Conservation (phyloP, 805 yeast species). For the Sugiyamaella qingdaonensis region DNA sequence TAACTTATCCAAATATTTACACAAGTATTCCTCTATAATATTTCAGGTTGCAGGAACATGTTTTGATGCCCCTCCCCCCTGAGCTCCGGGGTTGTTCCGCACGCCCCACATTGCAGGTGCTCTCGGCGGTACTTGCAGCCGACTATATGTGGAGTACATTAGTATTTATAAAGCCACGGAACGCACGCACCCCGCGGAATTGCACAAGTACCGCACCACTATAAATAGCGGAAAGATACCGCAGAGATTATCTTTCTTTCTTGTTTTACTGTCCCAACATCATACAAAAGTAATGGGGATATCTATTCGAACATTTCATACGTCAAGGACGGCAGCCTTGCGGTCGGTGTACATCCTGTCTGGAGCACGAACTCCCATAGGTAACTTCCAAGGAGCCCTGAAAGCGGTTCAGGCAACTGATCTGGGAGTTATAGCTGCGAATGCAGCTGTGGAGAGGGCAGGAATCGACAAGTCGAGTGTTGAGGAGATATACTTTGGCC, state of each 20-base stretch:
- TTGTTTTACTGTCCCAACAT: constrained; percentile 12
- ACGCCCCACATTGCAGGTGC: background rate
- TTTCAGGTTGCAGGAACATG: no score
- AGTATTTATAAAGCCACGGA: constrained; percentile 13
- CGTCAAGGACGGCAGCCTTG: constrained; percentile 20
- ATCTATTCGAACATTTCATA: constrained; percentile 11
- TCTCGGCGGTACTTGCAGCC: background rate
- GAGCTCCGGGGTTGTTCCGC: background rate
- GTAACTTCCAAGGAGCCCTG: constrained; percentile 82
- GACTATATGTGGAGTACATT: background rate
- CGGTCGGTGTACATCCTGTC: constrained; percentile 72
- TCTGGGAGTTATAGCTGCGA: constrained; percentile 82
- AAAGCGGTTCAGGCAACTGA: constrained; percentile 69
- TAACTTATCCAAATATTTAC: no score
- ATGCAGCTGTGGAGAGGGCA: constrained; percentile 79
- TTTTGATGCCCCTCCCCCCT: background rate
- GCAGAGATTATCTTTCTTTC: no score
- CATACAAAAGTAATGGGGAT: constrained; percentile 4
- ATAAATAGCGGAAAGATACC: no score
- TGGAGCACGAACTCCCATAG: constrained; percentile 90
- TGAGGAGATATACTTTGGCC: constrained; percentile 87
- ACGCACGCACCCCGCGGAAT: no score
- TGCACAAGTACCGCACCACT: no score
- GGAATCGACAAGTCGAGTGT: constrained; percentile 68
- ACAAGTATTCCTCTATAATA: no score